Conservation (phyloP, 139 green algal species). For the Gonium pectorale region DNA sequence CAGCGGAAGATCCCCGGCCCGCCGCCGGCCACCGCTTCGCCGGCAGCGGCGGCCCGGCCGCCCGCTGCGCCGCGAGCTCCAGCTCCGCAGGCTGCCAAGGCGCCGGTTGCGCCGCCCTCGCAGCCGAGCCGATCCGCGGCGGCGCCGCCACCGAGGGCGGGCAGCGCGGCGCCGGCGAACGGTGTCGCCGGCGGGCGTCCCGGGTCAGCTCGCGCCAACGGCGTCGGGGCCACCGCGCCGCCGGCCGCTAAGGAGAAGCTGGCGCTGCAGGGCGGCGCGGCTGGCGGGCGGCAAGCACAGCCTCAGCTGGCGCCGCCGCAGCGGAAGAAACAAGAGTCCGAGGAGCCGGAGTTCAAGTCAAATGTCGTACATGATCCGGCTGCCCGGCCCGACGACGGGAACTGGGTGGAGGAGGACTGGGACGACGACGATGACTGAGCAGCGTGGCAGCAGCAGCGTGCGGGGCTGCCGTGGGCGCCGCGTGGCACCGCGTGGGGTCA, state of each 20-base stretch:
- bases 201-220: not conserved
- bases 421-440: slow-evolving; percentile 20
- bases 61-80: not conserved
- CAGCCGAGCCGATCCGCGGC: not conserved
- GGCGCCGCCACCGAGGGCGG: not conserved
- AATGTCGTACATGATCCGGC: slow-evolving; percentile 34
- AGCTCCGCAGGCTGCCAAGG: not conserved
- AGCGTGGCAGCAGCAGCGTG: too few species aligned
- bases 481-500: too few species aligned
- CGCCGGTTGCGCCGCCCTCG: not conserved
- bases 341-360: not conserved
- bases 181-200: too few species aligned
- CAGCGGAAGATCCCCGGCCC: slow-evolving; percentile 6
- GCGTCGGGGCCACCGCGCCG: not conserved
- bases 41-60: not conserved
- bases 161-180: too few species aligned
- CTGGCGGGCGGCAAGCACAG: too few species aligned
- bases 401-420: slow-evolving; percentile 41
- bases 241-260: too few species aligned
- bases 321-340: too few species aligned
- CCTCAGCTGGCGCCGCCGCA: too few species aligned
- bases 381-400: not conserved
- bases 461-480: too few species aligned
- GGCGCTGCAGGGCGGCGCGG: not conserved
- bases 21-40: not conserved